Base-by-base conservation (phyloP, 2,329 filamentous ascomycete species). In the Alternaria panax region DNA sequence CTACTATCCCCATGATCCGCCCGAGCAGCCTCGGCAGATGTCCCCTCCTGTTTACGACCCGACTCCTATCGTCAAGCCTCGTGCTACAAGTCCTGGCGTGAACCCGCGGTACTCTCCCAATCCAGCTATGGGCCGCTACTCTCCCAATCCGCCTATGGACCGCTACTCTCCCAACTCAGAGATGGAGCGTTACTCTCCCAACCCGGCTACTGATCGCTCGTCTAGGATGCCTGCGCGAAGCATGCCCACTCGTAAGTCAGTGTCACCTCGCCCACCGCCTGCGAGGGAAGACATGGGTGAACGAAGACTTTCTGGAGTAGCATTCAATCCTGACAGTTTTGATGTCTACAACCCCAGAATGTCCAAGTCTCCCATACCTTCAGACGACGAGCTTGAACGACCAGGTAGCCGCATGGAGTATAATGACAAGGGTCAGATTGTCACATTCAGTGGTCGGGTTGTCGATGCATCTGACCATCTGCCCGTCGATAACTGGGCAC, bases 391-490 rank as follows among this genome's bases (percentile, higher is more conserved):
- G 22, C 42, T 22, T 4, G 70, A 75, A 40, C 68, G 70, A 2
- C 71, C 71, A 3, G 67, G 71, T 2, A 75, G 71, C 48, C 68
- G 69, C 51, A 80, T 83, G 64, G 86, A 77, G 41, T 67, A 74
- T 62, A 77, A 88, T 53, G 79, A 83, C 0, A 84, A 85, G 51
- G 88, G 87, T 8, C 92, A 92, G 70, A 92, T 93, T 61, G 88
- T 93, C 53, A 90, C 87, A 1, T 85, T 90, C 63, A 90, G 92
- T 72, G 91, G 91, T 7, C 85, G 89, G 55, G 89, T 92, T 69
- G 85, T 94, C 55, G 91, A 94, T 71, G 91, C 91, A 1, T 92
- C 90, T 0, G 91, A 94, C 75, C 91, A 93, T 72, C 82, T 93
- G 14, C 91, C 91, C 0, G 86, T 92, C 73, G 88, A 91, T 55